A percentile compares a stretch with the other conserved stretches of the same genome.
These are phyloP conservation scores for Apiospora pterosperma DNA, from an alignment of 2,329 filamentous ascomycete genomes.

Conservation along the genomic window DNA sequence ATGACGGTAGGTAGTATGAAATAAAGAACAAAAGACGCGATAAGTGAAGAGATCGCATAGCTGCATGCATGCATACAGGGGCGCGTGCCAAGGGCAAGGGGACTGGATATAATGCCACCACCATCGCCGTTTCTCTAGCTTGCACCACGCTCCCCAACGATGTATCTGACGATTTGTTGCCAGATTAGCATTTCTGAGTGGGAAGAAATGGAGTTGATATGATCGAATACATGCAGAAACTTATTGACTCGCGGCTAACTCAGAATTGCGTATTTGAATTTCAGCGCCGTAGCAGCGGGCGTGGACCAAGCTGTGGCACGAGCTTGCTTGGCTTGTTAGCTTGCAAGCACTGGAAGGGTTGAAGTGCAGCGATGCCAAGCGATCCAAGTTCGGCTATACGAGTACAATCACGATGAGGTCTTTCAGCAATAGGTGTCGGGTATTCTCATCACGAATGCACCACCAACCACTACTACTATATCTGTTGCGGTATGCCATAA, in stretches of 20 bases:
- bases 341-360: background rate
- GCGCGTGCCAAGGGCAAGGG: too few species aligned
- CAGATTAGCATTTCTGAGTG: too few species aligned
- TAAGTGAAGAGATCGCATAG: too few species aligned
- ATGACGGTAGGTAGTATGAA: too few species aligned
- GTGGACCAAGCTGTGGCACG: background rate
- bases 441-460: background rate
- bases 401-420: slow-evolving; percentile 2
- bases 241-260: background rate
- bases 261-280: background rate
- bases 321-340: background rate
- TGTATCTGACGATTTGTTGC: too few species aligned
- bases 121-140: too few species aligned
- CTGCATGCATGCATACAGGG: too few species aligned
- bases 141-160: too few species aligned
- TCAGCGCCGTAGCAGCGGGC: background rate
- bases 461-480: background rate
- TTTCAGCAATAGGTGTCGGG: background rate
- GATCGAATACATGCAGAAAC: background rate
- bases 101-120: too few species aligned
- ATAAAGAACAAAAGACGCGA: too few species aligned
- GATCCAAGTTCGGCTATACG: background rate
- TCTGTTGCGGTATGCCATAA: background rate
- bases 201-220: too few species aligned
- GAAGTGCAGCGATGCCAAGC: background rate